A percentile compares a stretch with the other conserved stretches of the same genome.
Conservation (phyloP, 257 asterid genomes). For the Solanum clarkiae region DNA sequence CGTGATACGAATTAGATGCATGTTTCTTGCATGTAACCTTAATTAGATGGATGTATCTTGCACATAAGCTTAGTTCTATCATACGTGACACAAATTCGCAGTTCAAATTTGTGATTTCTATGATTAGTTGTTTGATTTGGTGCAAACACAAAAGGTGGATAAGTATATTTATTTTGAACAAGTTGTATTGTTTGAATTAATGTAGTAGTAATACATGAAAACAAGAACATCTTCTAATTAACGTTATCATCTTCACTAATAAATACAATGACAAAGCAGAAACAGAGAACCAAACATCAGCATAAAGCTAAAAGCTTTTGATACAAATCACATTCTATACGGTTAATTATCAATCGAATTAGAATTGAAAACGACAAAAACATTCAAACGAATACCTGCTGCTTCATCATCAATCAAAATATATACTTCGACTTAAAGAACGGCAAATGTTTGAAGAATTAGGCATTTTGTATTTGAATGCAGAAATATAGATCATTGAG, state of each 20-base stretch:
- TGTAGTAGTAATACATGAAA: neutral
- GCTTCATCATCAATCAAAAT: neutral
- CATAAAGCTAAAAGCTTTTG: neutral
- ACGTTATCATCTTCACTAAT: neutral
- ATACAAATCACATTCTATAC: too few species aligned
- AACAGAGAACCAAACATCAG: neutral
- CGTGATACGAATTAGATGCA: neutral
- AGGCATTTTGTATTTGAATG: neutral
- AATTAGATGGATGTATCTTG: neutral
- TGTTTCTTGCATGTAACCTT: neutral
- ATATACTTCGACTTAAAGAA: neutral
- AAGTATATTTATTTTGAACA: neutral
- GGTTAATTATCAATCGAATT: neutral
- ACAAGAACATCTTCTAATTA: neutral
- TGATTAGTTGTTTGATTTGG: neutral
- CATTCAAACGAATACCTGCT: neutral
- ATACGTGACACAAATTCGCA: neutral
- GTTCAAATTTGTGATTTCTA: neutral
- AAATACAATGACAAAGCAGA: neutral
- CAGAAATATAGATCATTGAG: neutral
- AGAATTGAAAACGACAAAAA: neutral
- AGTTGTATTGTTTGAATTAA: neutral
- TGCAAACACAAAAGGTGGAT: neutral
- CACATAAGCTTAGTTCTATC: neutral
- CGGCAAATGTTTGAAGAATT: neutral